Conservation (phyloP, 768 basidiomycete species). For the Dentipellis sp. region DNA sequence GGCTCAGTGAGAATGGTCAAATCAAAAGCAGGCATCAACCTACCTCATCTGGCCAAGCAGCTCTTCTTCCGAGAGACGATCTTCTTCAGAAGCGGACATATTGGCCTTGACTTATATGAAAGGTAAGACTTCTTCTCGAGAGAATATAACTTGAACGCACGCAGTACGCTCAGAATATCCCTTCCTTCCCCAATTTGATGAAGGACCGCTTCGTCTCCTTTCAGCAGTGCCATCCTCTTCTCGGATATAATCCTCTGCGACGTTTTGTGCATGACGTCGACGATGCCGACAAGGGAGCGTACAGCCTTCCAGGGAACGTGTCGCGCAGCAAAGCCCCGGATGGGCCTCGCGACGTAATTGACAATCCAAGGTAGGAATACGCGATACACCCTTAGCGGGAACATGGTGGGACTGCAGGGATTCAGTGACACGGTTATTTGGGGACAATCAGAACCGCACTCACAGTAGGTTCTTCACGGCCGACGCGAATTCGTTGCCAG, state of each 20-base stretch:
- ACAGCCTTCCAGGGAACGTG: constrained; percentile 16
- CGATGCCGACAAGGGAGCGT: constrained; percentile 19
- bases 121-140: background rate
- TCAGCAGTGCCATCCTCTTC: constrained; percentile 19
- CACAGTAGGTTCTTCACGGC: constrained; percentile 25
- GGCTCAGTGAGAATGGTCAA: background rate
- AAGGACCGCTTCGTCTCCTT: background rate
- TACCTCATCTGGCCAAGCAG: constrained; percentile 28
- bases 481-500: constrained; percentile 20
- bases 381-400: background rate
- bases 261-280: constrained; percentile 22
- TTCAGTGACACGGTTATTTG: constrained; percentile 3
- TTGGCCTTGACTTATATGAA: constrained; percentile 27
- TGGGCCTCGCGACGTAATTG: constrained; percentile 18
- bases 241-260: constrained; percentile 20
- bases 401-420: background rate
- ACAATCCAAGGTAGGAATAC: constrained; percentile 5
- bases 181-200: constrained; percentile 16
- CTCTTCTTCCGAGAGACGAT: constrained; percentile 26
- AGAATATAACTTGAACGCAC: constrained; percentile 16
- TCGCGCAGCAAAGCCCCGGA: constrained; percentile 22
- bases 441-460: constrained; percentile 23
- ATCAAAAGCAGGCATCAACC: background rate
- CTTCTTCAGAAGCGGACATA: constrained; percentile 18
- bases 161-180: constrained; percentile 32